Base-by-base conservation (phyloP, 805 yeast genomes). In the Wickerhamia fluorescens region DNA sequence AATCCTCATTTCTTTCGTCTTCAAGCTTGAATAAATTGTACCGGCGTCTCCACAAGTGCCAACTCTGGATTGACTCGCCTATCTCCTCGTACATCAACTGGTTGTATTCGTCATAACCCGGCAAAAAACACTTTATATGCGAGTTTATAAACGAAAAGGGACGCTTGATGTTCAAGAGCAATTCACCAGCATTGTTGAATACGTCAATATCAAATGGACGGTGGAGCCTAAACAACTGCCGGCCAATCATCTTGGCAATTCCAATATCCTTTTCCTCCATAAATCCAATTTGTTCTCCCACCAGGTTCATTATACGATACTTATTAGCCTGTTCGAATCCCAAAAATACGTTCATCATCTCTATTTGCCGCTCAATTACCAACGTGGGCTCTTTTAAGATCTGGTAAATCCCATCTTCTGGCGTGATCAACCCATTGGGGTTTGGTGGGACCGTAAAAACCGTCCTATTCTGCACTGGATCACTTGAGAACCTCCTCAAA, bases 1-100 rank as follows among this genome's bases (percentile, higher is more conserved):
- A 80, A 12, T 58, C 66, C 15, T 66, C 63, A 5, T 61, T 49
- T 13, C 38, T 37, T 19, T 44, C 43, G 14, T 57, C 63, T 16
- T 63, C 65, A 28, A 65, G 51, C 40, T 71, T 62, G 49, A 84
- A 92, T 42, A 92, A 60, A 46, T 88, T 85, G 54, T 92, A 92
- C 27, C 80, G 60, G 34, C 98, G 66, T 49, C 97, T 71, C 95
- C 96, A 88, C 23, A 80, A 62, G 59, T 92, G 97, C 96, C 96
- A 92, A 40, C 81, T 78, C 54, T 92, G 98, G 4, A 82, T 75
- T 16, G 85, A 72, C 51, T 89, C 96, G 1, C 97, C 97, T 12
- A 92, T 60, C 9, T 58, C 58, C 27, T 68, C 73, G 22, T 56
- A 54, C 33, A 64, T 57, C 7, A 56, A 41, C 14, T 58, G 45